These are phyloP conservation scores for Annulohypoxylon bovei DNA, from an alignment of 495 filamentous ascomycete genomes.

Conservation along the genomic window DNA sequence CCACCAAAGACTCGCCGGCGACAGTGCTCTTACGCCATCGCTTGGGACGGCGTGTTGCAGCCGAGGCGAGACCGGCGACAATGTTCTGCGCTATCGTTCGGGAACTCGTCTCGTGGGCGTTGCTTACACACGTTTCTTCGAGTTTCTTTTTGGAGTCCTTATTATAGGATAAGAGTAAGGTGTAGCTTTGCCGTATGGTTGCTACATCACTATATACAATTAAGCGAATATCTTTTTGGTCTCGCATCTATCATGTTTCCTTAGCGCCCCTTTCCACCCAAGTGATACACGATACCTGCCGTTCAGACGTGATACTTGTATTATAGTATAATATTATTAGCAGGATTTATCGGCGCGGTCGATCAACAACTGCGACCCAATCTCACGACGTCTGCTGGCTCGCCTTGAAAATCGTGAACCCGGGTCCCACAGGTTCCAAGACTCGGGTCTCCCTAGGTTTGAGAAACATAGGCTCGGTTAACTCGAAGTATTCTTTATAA, in stretches of 20 bases:
- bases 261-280: slow-evolving; percentile 1
- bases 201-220: slow-evolving; percentile 40
- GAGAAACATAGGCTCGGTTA: slow-evolving; percentile 60
- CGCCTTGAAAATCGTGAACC: slow-evolving; percentile 48
- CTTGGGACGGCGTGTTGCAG: slow-evolving; percentile 65
- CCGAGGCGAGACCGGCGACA: slow-evolving; percentile 61
- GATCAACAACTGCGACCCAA: not conserved
- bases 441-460: slow-evolving; percentile 56
- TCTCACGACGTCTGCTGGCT: not conserved
- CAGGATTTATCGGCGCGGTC: slow-evolving; percentile 1
- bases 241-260: slow-evolving; percentile 13
- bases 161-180: slow-evolving; percentile 14
- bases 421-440: slow-evolving; percentile 50
- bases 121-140: slow-evolving; percentile 51
- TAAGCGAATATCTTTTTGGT: slow-evolving; percentile 21
- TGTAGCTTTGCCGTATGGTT: slow-evolving; percentile 36
- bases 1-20: slow-evolving; percentile 56
- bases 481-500: slow-evolving; percentile 59
- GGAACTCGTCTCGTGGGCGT: slow-evolving; percentile 63
- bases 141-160: slow-evolving; percentile 29
- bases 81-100: slow-evolving; percentile 64
- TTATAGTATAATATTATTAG: slow-evolving; percentile 18
- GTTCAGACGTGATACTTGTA: slow-evolving; percentile 8
- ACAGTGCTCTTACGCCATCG: slow-evolving; percentile 69
- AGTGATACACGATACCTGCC: slow-evolving; percentile 10